Evolutionary conservation across 805 yeast genomes (phyloP).

Genomic region (Metschnikowia sp.): DNA sequence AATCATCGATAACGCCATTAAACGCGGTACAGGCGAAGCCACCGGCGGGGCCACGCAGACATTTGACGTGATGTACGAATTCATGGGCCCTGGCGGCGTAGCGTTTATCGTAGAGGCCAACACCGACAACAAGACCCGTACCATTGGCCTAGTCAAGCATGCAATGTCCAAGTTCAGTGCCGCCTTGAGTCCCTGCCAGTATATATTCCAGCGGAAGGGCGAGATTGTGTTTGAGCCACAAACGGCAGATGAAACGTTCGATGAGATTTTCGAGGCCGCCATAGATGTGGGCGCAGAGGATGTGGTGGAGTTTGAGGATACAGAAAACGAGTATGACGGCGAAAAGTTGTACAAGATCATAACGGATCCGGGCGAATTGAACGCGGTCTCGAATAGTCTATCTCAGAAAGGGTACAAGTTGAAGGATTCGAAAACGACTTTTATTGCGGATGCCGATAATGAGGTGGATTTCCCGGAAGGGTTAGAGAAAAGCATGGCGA

Average conservation of each 20-base stretch:
- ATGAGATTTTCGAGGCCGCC: slow-evolving; percentile 68
- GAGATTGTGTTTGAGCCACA: slow-evolving; percentile 53
- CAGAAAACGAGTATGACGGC: slow-evolving; percentile 39
- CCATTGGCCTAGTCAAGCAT: slow-evolving; percentile 71
- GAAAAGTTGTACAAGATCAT: slow-evolving; percentile 41
- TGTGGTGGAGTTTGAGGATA: slow-evolving; percentile 51
- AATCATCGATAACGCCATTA: slow-evolving; percentile 83
- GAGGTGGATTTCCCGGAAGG: slow-evolving; percentile 54
- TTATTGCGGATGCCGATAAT: slow-evolving; percentile 59
- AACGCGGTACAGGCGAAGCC: slow-evolving; percentile 74
- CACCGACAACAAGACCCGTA: slow-evolving; percentile 85
- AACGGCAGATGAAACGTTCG: slow-evolving; percentile 42
- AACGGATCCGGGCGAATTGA: slow-evolving; percentile 64
- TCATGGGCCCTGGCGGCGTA: slow-evolving; percentile 89
- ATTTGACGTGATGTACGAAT: slow-evolving; percentile 65
- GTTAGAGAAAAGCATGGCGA: slow-evolving; percentile 47
- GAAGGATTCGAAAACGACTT: slow-evolving; percentile 69
- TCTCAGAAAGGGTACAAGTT: slow-evolving; percentile 53
- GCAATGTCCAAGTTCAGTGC: slow-evolving; percentile 70
- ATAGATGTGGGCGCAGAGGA: slow-evolving; percentile 81
- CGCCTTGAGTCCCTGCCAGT: slow-evolving; percentile 71
- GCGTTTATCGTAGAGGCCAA: slow-evolving; percentile 81
- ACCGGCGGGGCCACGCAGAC: slow-evolving; percentile 43
- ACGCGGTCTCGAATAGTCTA: slow-evolving; percentile 55
- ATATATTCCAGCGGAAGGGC: slow-evolving; percentile 77